These are phyloP conservation scores for Aphanomyces cochlioides DNA, from an alignment of 352 stramenopile species.

Conservation along the genomic window DNA sequence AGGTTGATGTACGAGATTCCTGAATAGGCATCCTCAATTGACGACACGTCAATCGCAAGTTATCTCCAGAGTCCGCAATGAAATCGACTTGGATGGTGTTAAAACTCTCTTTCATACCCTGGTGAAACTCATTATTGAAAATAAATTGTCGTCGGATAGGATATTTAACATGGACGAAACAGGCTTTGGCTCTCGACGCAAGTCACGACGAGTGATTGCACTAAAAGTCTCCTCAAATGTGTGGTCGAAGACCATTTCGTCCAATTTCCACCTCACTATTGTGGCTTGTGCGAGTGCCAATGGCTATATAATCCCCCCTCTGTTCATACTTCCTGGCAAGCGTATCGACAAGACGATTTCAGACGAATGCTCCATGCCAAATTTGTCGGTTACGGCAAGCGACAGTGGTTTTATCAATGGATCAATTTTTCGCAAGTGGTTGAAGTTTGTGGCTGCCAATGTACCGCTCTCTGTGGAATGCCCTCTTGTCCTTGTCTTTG, in stretches of 20 bases:
- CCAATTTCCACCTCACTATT: slow-evolving; percentile 15
- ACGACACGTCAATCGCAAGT: slow-evolving; percentile 4
- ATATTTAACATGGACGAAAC: too few species aligned
- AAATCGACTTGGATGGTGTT: neutral
- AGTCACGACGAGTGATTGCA: neutral
- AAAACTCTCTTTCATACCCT: neutral
- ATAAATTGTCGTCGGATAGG: too few species aligned
- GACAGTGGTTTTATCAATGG: slow-evolving; percentile 13
- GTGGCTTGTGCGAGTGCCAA: neutral
- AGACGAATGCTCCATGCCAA: neutral
- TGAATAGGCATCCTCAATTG: neutral
- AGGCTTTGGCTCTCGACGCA: too few species aligned
- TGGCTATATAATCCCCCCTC: slow-evolving; percentile 2
- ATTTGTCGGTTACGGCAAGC: neutral
- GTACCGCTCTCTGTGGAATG: neutral
- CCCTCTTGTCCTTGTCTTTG: slow-evolving; percentile 5
- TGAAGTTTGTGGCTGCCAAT: neutral
- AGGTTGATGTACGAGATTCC: neutral
- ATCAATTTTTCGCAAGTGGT: slow-evolving; percentile 13
- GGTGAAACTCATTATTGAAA: slow-evolving; percentile 5
- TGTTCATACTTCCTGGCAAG: slow-evolving; percentile 17
- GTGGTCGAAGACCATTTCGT: neutral
- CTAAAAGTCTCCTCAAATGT: neutral
- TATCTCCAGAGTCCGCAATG: slow-evolving; percentile 7
- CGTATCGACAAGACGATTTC: neutral